Evolutionary conservation across 176 grass and related monocot species (phyloP), one percentile per base, ranked within the genome.

Genomic region (Puccinellia tenuiflora): DNA sequence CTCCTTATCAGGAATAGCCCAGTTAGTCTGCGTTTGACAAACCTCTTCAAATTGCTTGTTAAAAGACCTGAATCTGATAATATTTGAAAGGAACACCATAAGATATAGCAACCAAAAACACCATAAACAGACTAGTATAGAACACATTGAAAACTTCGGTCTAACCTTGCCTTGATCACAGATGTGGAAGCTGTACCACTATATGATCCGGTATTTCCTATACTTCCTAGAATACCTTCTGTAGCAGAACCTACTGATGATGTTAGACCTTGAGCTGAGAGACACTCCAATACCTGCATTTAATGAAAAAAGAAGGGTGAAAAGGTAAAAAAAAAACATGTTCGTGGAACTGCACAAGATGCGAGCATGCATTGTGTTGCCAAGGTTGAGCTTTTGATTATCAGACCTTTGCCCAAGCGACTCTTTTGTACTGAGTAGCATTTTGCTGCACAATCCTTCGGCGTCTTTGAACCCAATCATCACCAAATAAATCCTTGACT

Each of bases 401-500:
- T 21, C 34, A 37, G n/a, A 97, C 94, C 94, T 93, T 93, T 51
- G 15, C 75, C 88, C 94, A 97, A 71, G 88, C 85, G 76, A 77
- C 50, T 53, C 86, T 97, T 79, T 29, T 93, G 75, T 91, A 97
- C 17, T 89, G 89, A 72, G 72, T 86, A 63, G 91, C 88, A 85
- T 97, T 68, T 85, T 90, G 62, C 38, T 93, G 88, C 68, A 97
- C 91, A 56, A 87, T 81, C 78, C 88, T 93, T 61, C 86, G 81
- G 12, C 84, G 88, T 45, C 68, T 91, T 67, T 91, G 81, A 59
- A 96, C 76, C 94, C 94, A 96, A 62, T 96, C 94, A 69, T 85
- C 81, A 75, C 91, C 94, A 26, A 96, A 25, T 65, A 96, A 76
- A 76, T 88, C 84, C 61, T 87, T 93, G 15, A 43, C 37, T 62